phyloP scores from a whole-genome alignment of 192 early-diverging fungal species.

The Backusella luteola region DNA sequence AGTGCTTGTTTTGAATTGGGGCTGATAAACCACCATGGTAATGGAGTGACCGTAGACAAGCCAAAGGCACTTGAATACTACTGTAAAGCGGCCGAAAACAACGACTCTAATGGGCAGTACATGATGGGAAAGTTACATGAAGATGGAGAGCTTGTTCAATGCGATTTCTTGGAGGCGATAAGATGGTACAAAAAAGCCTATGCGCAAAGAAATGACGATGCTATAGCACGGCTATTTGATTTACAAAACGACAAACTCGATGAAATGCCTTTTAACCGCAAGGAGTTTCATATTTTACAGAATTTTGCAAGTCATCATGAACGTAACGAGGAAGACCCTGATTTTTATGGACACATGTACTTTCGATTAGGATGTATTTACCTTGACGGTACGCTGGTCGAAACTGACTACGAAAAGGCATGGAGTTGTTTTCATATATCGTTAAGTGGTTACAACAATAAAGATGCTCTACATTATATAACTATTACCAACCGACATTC shows the following conservation, averaged over 20 bases:
- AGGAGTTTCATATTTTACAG: background rate
- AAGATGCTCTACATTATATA: background rate
- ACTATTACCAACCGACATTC: background rate
- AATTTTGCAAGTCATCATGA: background rate
- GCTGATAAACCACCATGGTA: background rate
- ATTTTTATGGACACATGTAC: background rate
- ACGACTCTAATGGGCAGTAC: background rate
- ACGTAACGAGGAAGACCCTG: background rate
- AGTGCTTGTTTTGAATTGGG: background rate
- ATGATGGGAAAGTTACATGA: background rate
- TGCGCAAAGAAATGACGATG: background rate
- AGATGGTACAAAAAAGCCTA: background rate
- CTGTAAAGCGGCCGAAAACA: background rate
- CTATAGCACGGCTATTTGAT: background rate
- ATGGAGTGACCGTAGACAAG: background rate
- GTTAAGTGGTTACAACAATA: background rate
- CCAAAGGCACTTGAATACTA: background rate
- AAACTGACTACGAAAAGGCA: background rate
- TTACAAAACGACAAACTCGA: background rate
- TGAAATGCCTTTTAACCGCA: background rate
- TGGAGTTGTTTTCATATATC: background rate
- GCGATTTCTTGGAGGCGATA: background rate
- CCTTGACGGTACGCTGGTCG: background rate
- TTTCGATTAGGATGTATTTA: background rate
- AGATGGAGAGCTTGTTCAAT: background rate